Evolutionary conservation across 2,329 filamentous ascomycete species (phyloP).

Genomic region (Ophiostoma fasciatum): DNA sequence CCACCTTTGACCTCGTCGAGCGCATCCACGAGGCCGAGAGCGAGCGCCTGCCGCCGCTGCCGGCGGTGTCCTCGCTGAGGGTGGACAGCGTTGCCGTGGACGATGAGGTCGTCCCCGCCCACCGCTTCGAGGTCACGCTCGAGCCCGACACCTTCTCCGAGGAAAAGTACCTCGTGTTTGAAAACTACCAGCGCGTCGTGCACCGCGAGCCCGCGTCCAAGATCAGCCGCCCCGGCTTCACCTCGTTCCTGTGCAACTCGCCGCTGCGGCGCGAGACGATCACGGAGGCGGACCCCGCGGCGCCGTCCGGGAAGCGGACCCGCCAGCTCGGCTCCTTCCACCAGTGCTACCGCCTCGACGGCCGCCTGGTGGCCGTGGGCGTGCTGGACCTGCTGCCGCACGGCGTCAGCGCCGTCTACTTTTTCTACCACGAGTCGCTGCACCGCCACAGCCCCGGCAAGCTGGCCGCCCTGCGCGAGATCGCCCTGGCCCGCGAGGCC

Average conservation of each 20-base stretch:
- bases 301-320: slow-evolving; percentile 31
- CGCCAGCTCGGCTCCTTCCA: slow-evolving; percentile 62
- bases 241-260: slow-evolving; percentile 58
- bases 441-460: slow-evolving; percentile 59
- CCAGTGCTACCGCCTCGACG: slow-evolving; percentile 69
- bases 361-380: slow-evolving; percentile 57
- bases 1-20: slow-evolving; percentile 50
- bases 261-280: slow-evolving; percentile 38
- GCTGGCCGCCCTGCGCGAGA: slow-evolving; percentile 59
- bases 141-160: slow-evolving; percentile 57
- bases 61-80: too few species aligned
- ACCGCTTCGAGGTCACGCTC: slow-evolving; percentile 53
- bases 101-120: slow-evolving; percentile 37
- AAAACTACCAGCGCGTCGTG: slow-evolving; percentile 60
- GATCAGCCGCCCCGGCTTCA: slow-evolving; percentile 48
- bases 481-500: slow-evolving; percentile 51
- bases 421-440: slow-evolving; percentile 65
- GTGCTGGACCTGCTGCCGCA: slow-evolving; percentile 65
- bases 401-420: slow-evolving; percentile 69
- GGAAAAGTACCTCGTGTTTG: slow-evolving; percentile 60
- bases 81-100: too few species aligned
- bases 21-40: slow-evolving; percentile 57
- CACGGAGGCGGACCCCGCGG: slow-evolving; percentile 33
- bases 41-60: slow-evolving; percentile 23
- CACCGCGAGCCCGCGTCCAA: slow-evolving; percentile 50